Evolutionary conservation across 331 rosid genomes (phyloP), one percentile per base, ranked within the genome.

Genomic region (Pyracantha coccinea): DNA sequence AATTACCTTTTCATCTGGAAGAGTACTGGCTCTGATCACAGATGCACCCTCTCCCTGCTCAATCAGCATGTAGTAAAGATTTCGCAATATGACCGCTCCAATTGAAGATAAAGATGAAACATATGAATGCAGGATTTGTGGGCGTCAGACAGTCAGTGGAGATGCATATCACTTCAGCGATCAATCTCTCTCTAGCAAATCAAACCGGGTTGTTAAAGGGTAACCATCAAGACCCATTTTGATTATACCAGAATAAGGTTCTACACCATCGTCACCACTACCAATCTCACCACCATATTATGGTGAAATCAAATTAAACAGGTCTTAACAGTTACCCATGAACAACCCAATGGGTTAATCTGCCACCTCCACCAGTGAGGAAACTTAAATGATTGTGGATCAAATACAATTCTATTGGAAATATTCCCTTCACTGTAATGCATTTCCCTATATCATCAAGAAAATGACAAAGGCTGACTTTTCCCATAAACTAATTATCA

Each of bases 1-100:
- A 63, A 79, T 65, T 83, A 93, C 98, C 97, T 88, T 85, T 74
- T 84, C 92, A 83, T 88, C 89, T 27, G 86, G 83, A 79, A 55
- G 21, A 68, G 62, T 55, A 75, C 78, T 77, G 81, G 44, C 78
- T 80, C 86, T 74, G 27, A 78, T 20, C 35, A 72, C 74, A 69
- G 83, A 63, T 67, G 71, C 83, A 60, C 68, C 82, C 65, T 77
- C 82, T 80, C 79, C 95, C 93, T 91, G 86, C 62, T 47, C 2
- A 61, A 45, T 66, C 76, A 77, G 50, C 72, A 64, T 77, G 29
- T 13, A 71, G 72, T 86, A 19, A 60, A 61, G 47, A 12, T 33
- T 62, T 66, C 17, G 72, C 50, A 62, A 71, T 14, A 60, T 24
- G n/a, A 71, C 65, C 10, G 19, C 16, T 38, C n/a, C 29, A 55